Evolutionary conservation across 495 filamentous ascomycete genomes (phyloP), one percentile per base, ranked within the genome.

Genomic region (Articulospora tetracladia): DNA sequence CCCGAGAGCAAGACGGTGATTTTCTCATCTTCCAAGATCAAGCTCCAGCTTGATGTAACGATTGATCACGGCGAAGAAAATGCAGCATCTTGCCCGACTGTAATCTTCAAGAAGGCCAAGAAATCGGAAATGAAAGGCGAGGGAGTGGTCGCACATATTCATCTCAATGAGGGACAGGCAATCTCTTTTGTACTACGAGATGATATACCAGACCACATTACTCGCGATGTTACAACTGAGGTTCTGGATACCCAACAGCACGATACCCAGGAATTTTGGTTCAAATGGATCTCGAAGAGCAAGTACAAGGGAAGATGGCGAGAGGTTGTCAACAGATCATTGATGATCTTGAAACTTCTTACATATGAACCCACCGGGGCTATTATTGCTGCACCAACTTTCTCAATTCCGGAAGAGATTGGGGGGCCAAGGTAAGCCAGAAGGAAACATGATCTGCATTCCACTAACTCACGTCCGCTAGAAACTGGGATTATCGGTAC

Each of bases 401-500:
- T 91, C 62, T 89, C 87, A 1, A 79, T 91, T 17, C 86, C 87
- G 0, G 87, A 91, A 68, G 83, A 86, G 53, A 83, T 91, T 26
- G 87, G 87, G 4, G 87, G 87, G 28, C 72, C 76, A 15, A 68
- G 79, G 75, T 78, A 61, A 60, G 72, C 64, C 13, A 26, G 2
- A 1, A 26, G 23, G 4, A 24, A 30, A 27, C 11, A 22, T 30
- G 10, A 13, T 22, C 39, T 3, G 39, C 3, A 12, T 12, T 3
- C 17, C 8, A 28, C n/a, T 55, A n/a, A 48, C 30, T 62, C 26
- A 56, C 25, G 2, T 12, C 12, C 41, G 63, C 39, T 60, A 81
- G 86, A n/a, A 91, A 90, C 63, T 90, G 87, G 87, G 87, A 91
- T 65, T 91, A 91, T 66, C 79, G 87, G 10, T 91, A 81, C 69